phyloP scores from a whole-genome alignment of 2,329 filamentous ascomycete species.

The Pyrenophora seminiperda region DNA sequence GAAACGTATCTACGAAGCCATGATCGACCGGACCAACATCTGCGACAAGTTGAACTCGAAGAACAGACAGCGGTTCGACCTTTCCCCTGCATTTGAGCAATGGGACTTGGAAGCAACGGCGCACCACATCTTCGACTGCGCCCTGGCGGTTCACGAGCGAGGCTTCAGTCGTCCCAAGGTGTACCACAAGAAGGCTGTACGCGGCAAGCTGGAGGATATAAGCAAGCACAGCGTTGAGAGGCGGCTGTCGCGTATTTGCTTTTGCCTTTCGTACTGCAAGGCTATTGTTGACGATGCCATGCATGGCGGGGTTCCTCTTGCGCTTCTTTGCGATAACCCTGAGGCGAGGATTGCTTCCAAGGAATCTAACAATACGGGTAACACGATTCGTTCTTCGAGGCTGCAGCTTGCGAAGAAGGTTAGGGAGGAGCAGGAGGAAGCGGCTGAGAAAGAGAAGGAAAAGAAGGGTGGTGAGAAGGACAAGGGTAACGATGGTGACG shows the following conservation, averaged over 20 bases:
- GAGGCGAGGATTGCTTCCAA: conserved; percentile 28
- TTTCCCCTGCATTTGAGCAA: conserved; percentile 6
- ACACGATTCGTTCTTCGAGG: conserved; percentile 23
- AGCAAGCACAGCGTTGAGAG: conserved; percentile 23
- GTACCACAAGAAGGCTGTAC: conserved; percentile 33
- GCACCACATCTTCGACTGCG: conserved; percentile 38
- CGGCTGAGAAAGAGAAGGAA: not conserved
- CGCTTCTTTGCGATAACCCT: conserved; percentile 35
- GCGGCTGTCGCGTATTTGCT: conserved; percentile 31
- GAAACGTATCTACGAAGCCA: conserved; percentile 36
- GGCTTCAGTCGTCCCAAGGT: conserved; percentile 28
- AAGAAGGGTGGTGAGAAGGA: no score
- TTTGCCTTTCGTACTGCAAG: conserved; percentile 27
- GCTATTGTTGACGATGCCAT: conserved; percentile 36
- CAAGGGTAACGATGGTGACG: not conserved
- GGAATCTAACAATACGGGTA: conserved; percentile 32
- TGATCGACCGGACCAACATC: conserved; percentile 30
- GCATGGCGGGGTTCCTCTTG: conserved; percentile 30
- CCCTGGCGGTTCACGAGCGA: conserved; percentile 30
- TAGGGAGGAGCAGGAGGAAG: not conserved
- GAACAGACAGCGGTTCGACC: conserved; percentile 28
- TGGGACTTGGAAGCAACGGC: conserved; percentile 37
- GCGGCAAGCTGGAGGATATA: conserved; percentile 30
- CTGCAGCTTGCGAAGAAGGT: conserved; percentile 11
- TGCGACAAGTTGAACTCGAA: conserved; percentile 22